Evolutionary conservation across 116 monocot species (phyloP).

Genomic region (Trichopus zeylanicus): DNA sequence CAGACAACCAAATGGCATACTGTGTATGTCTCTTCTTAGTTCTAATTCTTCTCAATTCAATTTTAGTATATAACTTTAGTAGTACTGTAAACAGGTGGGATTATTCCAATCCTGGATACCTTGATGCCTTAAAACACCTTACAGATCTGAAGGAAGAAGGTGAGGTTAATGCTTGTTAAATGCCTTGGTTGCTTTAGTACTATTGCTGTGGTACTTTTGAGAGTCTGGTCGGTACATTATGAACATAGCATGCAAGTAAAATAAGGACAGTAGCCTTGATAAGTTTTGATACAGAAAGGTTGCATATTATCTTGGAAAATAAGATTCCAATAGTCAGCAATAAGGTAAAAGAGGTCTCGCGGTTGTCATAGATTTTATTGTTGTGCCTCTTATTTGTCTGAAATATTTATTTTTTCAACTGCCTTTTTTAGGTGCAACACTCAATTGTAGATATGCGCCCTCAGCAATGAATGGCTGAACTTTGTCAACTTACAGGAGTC

Average conservation of each 20-base stretch:
- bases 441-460: slow-evolving; percentile 96
- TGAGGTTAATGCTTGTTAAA: slow-evolving; percentile 9
- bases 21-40: no score
- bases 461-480: slow-evolving; percentile 83
- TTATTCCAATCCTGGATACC: slow-evolving; percentile 88
- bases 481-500: slow-evolving; percentile 81
- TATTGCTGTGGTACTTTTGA: no score
- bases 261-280: slow-evolving; percentile 95
- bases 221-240: no score
- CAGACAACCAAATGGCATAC: no score
- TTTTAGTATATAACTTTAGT: neutral
- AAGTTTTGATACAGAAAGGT: slow-evolving; percentile 88
- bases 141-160: slow-evolving; percentile 92
- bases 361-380: neutral
- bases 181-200: no score
- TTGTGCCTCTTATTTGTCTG: neutral
- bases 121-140: slow-evolving; percentile 89
- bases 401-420: neutral
- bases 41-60: no score
- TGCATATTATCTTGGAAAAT: slow-evolving; percentile 80
- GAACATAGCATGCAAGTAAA: slow-evolving; percentile 68
- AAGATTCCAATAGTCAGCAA: slow-evolving; percentile 92
- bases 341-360: slow-evolving; percentile 39
- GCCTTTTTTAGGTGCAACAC: slow-evolving; percentile 71
- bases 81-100: slow-evolving; percentile 67